Base-by-base conservation (phyloP, 73 alveolate genomes). In the Stentor roeselii region DNA sequence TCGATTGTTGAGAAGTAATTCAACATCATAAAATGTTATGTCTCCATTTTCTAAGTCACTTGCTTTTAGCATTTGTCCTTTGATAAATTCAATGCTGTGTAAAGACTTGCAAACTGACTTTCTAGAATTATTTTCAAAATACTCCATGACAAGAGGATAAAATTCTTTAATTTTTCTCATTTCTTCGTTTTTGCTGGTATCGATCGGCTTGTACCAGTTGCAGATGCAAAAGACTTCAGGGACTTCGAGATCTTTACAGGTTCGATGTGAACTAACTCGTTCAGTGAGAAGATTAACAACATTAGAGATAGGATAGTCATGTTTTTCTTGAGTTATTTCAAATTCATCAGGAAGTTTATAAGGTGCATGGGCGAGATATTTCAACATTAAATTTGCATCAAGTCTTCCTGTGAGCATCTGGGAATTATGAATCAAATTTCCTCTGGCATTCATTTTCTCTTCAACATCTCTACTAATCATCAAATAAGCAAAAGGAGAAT, bases 401-500 rank as follows among this genome's bases (percentile, higher is more conserved):
- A 27, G 34, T 2, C 37, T n/a, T n/a, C 41, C 37, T 67, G 34
- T 30, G 21, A 67, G 2, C 42, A 0, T n/a, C 34, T 2, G 21
- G 11, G n/a, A 32, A 32, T 67, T 67, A 34, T 67, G 37, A 1
- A 27, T 21, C 2, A 67, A 34, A 34, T 27, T 67, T 1, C 2
- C 21, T 21, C 34, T 36, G 0, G 80, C 27, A 15, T 40, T 40
- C 11, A 67, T 30, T 30, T n/a, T 30, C 14, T 32, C 11, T 67
- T 21, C 80, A 67, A 67, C 42, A 15, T 67, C 80, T 67, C 34
- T n/a, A 34, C 34, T 67, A 15, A 67, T 30, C 15, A 67, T 67
- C 11, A 67, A 30, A 34, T 21, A 67, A 11, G 0, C 41, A 30
- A 67, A 67, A 40, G 80, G 50, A 36, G 34, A 11, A 15, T 11